Conservation (phyloP, 768 basidiomycete genomes). For the Termitomyces eurrhizus region DNA sequence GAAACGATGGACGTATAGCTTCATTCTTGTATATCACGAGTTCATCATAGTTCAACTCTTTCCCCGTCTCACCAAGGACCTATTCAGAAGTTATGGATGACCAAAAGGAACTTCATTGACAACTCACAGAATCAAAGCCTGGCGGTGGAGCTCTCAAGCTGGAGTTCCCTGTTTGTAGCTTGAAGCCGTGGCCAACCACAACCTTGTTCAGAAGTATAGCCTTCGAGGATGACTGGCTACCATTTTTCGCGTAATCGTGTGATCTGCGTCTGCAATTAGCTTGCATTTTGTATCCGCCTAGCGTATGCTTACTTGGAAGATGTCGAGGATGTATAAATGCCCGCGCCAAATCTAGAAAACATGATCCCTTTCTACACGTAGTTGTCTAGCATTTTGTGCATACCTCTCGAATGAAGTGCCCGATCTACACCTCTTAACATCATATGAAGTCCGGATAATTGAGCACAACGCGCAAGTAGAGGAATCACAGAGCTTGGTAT, state of each 20-base stretch:
- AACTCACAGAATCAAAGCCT: conserved; percentile 64
- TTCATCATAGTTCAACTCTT: conserved; percentile 67
- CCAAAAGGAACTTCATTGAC: not conserved
- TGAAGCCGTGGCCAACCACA: conserved; percentile 65
- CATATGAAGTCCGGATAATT: conserved; percentile 62
- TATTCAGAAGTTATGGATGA: conserved; percentile 19
- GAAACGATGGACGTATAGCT: conserved; percentile 67
- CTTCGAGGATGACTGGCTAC: conserved; percentile 48
- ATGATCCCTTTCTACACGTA: not conserved
- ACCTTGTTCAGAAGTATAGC: conserved; percentile 75
- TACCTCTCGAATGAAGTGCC: conserved; percentile 73
- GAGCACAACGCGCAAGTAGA: conserved; percentile 57
- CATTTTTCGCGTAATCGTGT: conserved; percentile 56
- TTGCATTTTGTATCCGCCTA: not conserved
- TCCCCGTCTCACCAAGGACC: conserved; percentile 68
- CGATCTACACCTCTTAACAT: conserved; percentile 59
- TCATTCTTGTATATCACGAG: conserved; percentile 68
- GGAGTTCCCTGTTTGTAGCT: conserved; percentile 56
- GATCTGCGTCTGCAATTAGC: conserved; percentile 35
- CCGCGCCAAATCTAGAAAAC: conserved; percentile 50
- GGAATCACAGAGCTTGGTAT: conserved; percentile 51
- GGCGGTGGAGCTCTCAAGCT: conserved; percentile 52
- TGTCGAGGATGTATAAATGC: not conserved
- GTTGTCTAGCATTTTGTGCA: conserved; percentile 5
- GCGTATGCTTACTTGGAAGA: conserved; percentile 55